These are phyloP conservation scores for Haberlea rhodopensis DNA, from an alignment of 257 asterid species.

Conservation along the genomic window DNA sequence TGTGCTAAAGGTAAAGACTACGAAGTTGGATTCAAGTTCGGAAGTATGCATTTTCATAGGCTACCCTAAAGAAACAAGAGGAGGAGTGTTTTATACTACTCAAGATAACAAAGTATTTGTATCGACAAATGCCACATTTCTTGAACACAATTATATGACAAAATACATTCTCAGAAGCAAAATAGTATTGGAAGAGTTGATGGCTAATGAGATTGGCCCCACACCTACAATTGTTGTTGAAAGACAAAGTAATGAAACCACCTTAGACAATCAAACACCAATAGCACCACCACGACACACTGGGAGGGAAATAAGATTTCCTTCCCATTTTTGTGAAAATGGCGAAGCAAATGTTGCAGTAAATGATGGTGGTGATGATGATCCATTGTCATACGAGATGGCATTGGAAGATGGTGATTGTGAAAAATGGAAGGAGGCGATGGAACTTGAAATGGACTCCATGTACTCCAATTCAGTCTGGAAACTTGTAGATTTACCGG, in stretches of 20 bases:
- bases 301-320: too few species aligned
- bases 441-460: too few species aligned
- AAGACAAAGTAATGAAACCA: not conserved
- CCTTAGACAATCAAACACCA: too few species aligned
- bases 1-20: too few species aligned
- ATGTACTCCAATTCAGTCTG: too few species aligned
- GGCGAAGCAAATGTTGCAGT: not conserved
- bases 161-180: not conserved
- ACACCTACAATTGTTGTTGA: not conserved
- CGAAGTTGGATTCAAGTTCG: not conserved
- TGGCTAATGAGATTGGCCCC: not conserved
- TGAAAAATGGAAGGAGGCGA: not conserved
- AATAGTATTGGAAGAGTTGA: too few species aligned
- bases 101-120: not conserved
- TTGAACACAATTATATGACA: not conserved
- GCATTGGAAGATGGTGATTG: not conserved
- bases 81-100: not conserved
- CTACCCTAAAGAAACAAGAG: not conserved
- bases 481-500: too few species aligned
- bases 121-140: not conserved
- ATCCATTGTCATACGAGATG: too few species aligned
- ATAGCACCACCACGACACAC: not conserved
- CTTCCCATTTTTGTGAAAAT: not conserved
- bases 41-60: slow-evolving; percentile 1
- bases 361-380: too few species aligned